Base-by-base conservation (phyloP, 108 stramenopile genomes). In the Asterionellopsis glacialis region DNA sequence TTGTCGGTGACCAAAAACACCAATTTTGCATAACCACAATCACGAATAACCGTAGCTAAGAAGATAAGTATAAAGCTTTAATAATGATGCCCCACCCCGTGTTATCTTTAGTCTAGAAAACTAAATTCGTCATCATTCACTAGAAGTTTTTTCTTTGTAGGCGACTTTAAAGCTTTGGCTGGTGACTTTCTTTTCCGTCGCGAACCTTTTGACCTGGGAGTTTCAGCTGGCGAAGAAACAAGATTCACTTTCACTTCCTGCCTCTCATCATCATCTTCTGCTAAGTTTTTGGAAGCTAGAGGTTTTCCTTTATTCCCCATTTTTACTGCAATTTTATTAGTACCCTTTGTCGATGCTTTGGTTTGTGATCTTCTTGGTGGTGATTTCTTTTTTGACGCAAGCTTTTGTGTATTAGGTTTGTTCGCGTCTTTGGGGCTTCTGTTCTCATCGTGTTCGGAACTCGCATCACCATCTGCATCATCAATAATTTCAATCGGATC, bases 1-100 rank as follows among this genome's bases (percentile, higher is more conserved):
- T 54, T 93, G 50, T 72, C 80, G 14, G 72, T 85, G 16, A 67
- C 47, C 47, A 48, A 48, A 48, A 21, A 21, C 33, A 33, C 33
- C 2, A 33, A 33, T 5, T 7, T 5, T 33, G 33, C 33, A 33
- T 5, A 5, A 33, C 7, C 33, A 33, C 33, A 33, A 33, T 33
- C n/a, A n/a, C n/a, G 33, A 33, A 33, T 5, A 33, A 33, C 2
- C 7, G 33, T 33, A 7, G 7, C 33, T 33, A 2, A 33, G 33
- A 2, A 33, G 33, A 33, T 33, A 33, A 7, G 7, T 5, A 5
- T 33, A 33, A 33, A 33, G 33, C 33, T 33, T 7, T 33, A 33
- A 7, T 33, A 33, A 5, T 7, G 33, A 33, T 33, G 33, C 33
- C 33, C 2, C 33, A 33, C 2, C 7, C 5, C 33, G 33, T 33